These are phyloP conservation scores for Canariomyces notabilis DNA, from an alignment of 2,329 filamentous ascomycete species.

Conservation along the genomic window DNA sequence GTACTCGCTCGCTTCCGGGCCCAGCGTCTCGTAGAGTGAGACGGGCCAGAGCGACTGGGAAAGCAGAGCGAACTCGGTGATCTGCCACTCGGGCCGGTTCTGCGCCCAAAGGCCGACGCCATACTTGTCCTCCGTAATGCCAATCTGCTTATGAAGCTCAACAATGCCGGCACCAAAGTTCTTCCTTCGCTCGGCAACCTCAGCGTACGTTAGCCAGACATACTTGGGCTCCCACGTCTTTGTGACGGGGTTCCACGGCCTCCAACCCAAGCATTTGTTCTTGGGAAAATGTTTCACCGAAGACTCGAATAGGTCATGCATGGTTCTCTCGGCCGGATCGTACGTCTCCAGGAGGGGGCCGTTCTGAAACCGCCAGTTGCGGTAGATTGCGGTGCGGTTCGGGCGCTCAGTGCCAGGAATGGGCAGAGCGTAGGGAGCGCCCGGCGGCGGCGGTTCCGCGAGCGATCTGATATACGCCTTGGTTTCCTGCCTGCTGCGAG, in stretches of 20 bases:
- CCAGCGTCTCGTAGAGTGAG: conserved; percentile 93
- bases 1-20: conserved; percentile 85
- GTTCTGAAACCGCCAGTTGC: conserved; percentile 74
- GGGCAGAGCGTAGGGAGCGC: conserved; percentile 71
- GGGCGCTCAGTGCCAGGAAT: conserved; percentile 69
- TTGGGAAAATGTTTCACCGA: conserved; percentile 59
- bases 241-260: conserved; percentile 70
- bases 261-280: conserved; percentile 70
- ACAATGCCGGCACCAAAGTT: conserved; percentile 83
- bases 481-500: conserved; percentile 31
- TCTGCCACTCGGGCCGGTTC: conserved; percentile 85
- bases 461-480: conserved; percentile 49
- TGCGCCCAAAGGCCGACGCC: conserved; percentile 81
- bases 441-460: conserved; percentile 60
- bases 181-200: conserved; percentile 72
- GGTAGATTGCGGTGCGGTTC: conserved; percentile 71
- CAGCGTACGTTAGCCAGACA: conserved; percentile 76
- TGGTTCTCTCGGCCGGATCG: conserved; percentile 65
- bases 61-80: conserved; percentile 78
- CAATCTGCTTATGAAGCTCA: conserved; percentile 70
- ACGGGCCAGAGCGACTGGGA: conserved; percentile 86
- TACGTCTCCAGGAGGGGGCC: conserved; percentile 64
- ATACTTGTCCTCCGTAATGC: conserved; percentile 61
- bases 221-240: conserved; percentile 71
- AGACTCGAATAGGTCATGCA: conserved; percentile 76